Percentiles rank a stretch among this genome's conserved stretches.
phyloP scores from a whole-genome alignment of 257 asterid genomes.

The Coffea eugenioides region DNA sequence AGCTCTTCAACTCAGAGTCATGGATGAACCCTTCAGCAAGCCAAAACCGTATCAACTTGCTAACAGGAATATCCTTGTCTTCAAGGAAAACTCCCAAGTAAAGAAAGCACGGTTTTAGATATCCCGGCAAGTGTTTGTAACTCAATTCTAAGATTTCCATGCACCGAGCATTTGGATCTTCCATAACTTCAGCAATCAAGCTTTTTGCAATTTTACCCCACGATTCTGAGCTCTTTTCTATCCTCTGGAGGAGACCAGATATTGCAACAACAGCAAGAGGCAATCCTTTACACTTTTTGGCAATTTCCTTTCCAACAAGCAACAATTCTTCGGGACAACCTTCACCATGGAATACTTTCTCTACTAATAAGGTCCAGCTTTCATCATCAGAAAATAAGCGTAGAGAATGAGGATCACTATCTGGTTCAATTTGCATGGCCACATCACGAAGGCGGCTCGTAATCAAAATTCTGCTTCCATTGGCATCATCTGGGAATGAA shows the following conservation, averaged over 20 bases:
- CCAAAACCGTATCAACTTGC: not conserved
- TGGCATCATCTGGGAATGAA: not conserved
- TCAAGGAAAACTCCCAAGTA: constrained; percentile 2
- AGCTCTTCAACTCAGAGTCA: not conserved
- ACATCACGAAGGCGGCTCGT: not conserved
- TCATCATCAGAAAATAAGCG: constrained; percentile 4
- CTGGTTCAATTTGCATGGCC: constrained; percentile 1
- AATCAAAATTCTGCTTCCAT: constrained; percentile 3
- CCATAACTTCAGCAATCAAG: not conserved
- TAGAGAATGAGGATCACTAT: not conserved
- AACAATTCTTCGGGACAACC: not conserved
- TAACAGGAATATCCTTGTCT: not conserved
- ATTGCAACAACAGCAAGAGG: constrained; percentile 15
- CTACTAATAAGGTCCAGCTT: constrained; percentile 5
- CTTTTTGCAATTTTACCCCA: not conserved
- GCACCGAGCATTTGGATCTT: constrained; percentile 3
- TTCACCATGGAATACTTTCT: not conserved
- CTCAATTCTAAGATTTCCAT: constrained; percentile 6
- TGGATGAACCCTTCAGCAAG: not conserved
- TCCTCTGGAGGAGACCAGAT: not conserved
- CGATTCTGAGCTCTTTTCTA: not conserved
- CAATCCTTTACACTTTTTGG: constrained; percentile 7
- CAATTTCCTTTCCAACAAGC: constrained; percentile 6
- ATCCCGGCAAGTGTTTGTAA: not conserved
- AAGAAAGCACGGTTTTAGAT: constrained; percentile 2